Percentiles rank a stretch among this genome's conserved stretches.
Conservation (phyloP, 257 asterid species). For the Plantago elongata region DNA sequence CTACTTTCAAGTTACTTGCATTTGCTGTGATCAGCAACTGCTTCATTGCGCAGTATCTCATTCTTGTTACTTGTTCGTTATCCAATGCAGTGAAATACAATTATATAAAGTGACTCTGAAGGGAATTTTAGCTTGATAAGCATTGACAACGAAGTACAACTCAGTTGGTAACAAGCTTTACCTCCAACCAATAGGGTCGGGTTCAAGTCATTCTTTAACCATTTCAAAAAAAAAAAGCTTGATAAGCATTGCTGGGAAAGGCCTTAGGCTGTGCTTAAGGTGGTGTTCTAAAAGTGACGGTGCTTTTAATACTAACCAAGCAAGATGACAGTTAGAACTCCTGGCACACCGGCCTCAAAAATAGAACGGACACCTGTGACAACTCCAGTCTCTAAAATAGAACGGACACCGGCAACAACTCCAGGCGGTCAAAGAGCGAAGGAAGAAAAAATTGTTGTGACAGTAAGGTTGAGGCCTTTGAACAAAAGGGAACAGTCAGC, state of each 20-base stretch:
- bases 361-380: constrained; percentile 62
- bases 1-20: neutral
- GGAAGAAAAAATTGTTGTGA: constrained; percentile 91
- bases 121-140: neutral
- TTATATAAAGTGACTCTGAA: constrained; percentile 1
- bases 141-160: no score
- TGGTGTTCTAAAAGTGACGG: no score
- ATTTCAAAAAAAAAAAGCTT: no score
- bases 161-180: no score
- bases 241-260: constrained; percentile 5
- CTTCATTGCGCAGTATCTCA: neutral
- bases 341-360: constrained; percentile 73
- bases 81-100: neutral
- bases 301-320: neutral
- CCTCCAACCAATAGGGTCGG: no score
- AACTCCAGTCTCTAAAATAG: constrained; percentile 69
- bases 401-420: constrained; percentile 62
- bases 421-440: constrained; percentile 58
- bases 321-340: constrained; percentile 69
- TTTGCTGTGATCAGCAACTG: neutral
- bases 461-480: constrained; percentile 82
- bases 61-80: constrained; percentile 12
- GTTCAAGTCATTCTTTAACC: no score
- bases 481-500: constrained; percentile 75
- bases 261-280: constrained; percentile 18